A percentile compares a stretch with the other conserved stretches of the same genome.
phyloP scores from a whole-genome alignment of 768 basidiomycete genomes.

The Solioccasus polychromus region DNA sequence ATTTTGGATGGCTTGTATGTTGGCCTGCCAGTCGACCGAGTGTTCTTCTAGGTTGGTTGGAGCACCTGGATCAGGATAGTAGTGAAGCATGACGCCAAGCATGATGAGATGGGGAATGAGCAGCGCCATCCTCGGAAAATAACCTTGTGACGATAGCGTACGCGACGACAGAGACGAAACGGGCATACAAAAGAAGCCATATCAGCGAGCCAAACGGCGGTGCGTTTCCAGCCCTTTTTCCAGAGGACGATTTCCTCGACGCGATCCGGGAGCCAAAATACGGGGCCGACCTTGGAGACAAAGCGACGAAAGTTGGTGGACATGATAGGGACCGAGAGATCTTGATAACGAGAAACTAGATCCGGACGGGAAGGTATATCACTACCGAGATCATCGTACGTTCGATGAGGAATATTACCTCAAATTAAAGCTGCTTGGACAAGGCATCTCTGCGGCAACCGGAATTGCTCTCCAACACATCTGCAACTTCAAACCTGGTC shows the following conservation, averaged over 20 bases:
- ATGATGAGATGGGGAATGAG: slow-evolving; percentile 64
- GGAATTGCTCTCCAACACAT: background rate
- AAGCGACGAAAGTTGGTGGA: slow-evolving; percentile 62
- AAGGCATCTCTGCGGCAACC: background rate
- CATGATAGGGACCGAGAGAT: background rate
- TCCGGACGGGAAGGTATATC: background rate
- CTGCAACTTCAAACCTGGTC: background rate
- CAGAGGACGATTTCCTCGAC: slow-evolving; percentile 83
- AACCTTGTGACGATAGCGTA: slow-evolving; percentile 46
- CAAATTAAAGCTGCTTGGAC: background rate
- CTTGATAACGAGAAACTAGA: background rate
- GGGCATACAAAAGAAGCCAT: slow-evolving; percentile 75
- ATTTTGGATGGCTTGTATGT: slow-evolving; percentile 87
- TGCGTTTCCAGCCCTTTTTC: slow-evolving; percentile 73
- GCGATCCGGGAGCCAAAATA: slow-evolving; percentile 90
- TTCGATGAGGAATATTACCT: too few relatives aligned
- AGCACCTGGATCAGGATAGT: slow-evolving; percentile 46
- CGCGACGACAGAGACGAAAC: background rate
- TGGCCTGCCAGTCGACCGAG: slow-evolving; percentile 79
- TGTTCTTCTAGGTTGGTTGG: slow-evolving; percentile 51
- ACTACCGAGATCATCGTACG: background rate
- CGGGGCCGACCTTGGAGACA: slow-evolving; percentile 66
- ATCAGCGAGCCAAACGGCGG: slow-evolving; percentile 72
- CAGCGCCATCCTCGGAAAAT: slow-evolving; percentile 69
- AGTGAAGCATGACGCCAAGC: slow-evolving; percentile 63